Conservation (phyloP, 2,329 filamentous ascomycete genomes). For the Fusarium sp. region DNA sequence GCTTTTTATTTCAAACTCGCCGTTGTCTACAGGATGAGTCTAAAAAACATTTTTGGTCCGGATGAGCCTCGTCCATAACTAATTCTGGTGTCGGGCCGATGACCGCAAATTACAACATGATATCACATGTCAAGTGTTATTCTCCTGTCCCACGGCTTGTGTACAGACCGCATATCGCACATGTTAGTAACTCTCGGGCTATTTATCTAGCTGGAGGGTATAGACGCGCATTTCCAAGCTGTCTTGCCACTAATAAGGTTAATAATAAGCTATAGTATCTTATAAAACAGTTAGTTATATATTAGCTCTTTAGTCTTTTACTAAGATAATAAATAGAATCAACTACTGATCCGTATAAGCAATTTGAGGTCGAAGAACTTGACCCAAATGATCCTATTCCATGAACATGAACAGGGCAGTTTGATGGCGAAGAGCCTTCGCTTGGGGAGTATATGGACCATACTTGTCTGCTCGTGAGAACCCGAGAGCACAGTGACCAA, state of each 20-base stretch:
- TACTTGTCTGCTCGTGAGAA: no score
- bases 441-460: no score
- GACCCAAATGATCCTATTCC: no score
- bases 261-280: background rate
- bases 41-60: background rate
- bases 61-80: background rate
- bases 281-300: background rate
- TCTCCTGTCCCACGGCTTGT: background rate
- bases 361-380: no score
- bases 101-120: background rate
- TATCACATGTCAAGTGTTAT: background rate
- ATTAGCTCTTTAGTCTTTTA: no score
- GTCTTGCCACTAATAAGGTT: background rate
- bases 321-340: no score
- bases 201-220: background rate
- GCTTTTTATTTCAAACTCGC: background rate
- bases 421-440: no score
- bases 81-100: background rate
- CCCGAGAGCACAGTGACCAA: no score
- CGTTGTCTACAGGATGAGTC: background rate
- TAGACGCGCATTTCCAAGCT: background rate
- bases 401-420: no score
- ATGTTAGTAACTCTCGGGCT: background rate
- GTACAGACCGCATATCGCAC: background rate
- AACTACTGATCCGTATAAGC: no score